phyloP scores from a whole-genome alignment of 106 monocot genomes.

The Chionographis japonica region DNA sequence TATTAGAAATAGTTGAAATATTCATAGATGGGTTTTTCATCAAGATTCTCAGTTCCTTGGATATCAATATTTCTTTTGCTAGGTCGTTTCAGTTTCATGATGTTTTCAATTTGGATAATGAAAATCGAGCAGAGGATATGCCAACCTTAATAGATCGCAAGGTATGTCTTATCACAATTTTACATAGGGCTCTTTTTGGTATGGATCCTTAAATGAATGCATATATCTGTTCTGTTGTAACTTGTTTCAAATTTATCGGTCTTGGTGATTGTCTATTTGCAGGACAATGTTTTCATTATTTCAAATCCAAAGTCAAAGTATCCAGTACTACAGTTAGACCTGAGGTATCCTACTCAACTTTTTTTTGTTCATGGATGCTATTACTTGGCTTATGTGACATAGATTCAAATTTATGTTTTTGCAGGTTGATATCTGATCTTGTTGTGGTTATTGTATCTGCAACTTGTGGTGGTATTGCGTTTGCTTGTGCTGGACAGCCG shows the following conservation, averaged over 20 bases:
- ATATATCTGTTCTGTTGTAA: not conserved
- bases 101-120: conserved; percentile 89
- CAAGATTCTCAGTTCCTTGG: not conserved
- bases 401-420: not conserved
- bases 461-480: conserved; percentile 83
- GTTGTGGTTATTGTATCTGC: conserved; percentile 85
- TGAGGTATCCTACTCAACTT: conserved; percentile 40
- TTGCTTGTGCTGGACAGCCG: conserved; percentile 91
- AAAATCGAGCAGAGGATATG: conserved; percentile 78
- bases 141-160: conserved; percentile 91
- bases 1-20: not conserved
- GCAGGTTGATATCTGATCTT: conserved; percentile 95
- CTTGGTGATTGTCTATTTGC: not conserved
- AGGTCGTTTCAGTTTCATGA: conserved; percentile 92
- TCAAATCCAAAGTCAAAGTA: conserved; percentile 96
- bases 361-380: not conserved
- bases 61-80: conserved; percentile 7
- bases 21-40: not conserved
- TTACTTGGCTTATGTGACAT: not conserved
- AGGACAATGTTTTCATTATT: conserved; percentile 97
- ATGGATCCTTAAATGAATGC: not conserved
- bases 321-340: conserved; percentile 86
- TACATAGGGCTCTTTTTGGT: not conserved
- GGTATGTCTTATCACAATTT: conserved; percentile 24
- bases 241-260: not conserved